Base-by-base conservation (phyloP, 2,329 filamentous ascomycete genomes). In the Fusarium praegraminearum region DNA sequence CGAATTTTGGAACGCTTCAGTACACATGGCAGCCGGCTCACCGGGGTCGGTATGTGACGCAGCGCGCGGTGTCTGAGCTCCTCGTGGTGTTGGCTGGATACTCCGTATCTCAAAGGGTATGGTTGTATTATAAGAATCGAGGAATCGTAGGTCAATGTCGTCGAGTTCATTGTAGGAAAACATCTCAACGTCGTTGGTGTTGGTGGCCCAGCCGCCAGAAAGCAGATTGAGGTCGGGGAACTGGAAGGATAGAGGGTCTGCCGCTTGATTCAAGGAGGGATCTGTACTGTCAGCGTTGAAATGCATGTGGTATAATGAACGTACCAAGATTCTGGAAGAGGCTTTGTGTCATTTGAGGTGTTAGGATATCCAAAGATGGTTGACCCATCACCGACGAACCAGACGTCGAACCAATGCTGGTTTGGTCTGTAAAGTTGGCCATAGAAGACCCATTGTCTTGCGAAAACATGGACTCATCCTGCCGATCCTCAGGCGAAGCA, bases 141-240 rank as follows among this genome's bases (percentile, higher is more conserved):
- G 70, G 32, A 79, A 79, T 13, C 69, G 67, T 2, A 79, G 66
- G 52, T 79, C 77, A 7, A 78, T 65, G 16, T 77, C 74, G 26
- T 77, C 76, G 1, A 79, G 68, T 12, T 77, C 75, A 26, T 75
- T 74, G 15, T 67, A 69, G 12, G 70, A 50, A 10, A 45, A 44
- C 33, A 65, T 57, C 7, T 57, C 57, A 2, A 57, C 28, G 2
- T 67, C 55, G 7, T 62, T 55, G 20, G 58, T 12, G 4, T 33
- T 36, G 36, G 59, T 36, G 0, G 51, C 18, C 70, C 65, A 73
- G 2, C 46, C 41, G 9, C 73, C 50, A 7, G 73, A 61, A 3
- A 73, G 57, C 24, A 74, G 67, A 38, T 74, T 70, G 20, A 73
- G 60, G 36, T 70, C 57, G 7, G 71, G 67, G 12, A 72, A 58